Percentiles rank a stretch among this genome's conserved stretches.
Evolutionary conservation across 2,329 filamentous ascomycete species (phyloP).

Genomic region (Cordyceps farinosa): DNA sequence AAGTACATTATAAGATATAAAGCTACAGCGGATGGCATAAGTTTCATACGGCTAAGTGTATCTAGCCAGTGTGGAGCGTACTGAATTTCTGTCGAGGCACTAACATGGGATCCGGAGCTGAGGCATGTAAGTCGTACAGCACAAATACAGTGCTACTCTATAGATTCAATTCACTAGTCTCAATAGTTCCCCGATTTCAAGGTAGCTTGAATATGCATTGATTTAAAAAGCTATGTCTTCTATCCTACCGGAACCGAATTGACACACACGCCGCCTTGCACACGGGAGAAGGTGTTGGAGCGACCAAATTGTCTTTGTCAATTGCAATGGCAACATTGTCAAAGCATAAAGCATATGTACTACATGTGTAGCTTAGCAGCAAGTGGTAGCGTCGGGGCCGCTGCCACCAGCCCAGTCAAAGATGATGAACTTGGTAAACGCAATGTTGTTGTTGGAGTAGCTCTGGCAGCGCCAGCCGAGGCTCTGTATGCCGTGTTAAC

Average conservation of each 20-base stretch:
- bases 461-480: constrained; percentile 13
- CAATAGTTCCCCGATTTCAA: too few relatives aligned
- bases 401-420: constrained; percentile 19
- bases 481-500: not conserved
- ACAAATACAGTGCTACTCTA: not conserved
- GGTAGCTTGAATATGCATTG: not conserved
- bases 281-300: not conserved
- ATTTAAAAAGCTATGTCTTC: not conserved
- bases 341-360: not conserved
- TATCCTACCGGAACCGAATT: not conserved
- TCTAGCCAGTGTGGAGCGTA: too few relatives aligned
- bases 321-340: not conserved
- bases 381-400: constrained; percentile 17
- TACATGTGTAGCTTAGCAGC: constrained; percentile 6
- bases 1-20: too few relatives aligned
- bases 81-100: too few relatives aligned
- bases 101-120: not conserved
- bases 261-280: not conserved
- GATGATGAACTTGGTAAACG: constrained; percentile 20
- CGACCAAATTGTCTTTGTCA: not conserved
- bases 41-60: too few relatives aligned
- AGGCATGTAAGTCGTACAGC: not conserved
- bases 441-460: constrained; percentile 19
- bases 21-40: too few relatives aligned
- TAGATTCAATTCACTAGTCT: not conserved